A percentile compares a stretch with the other conserved stretches of the same genome.
phyloP scores from a whole-genome alignment of 2,329 filamentous ascomycete genomes.

The Trichoderma hamatum region DNA sequence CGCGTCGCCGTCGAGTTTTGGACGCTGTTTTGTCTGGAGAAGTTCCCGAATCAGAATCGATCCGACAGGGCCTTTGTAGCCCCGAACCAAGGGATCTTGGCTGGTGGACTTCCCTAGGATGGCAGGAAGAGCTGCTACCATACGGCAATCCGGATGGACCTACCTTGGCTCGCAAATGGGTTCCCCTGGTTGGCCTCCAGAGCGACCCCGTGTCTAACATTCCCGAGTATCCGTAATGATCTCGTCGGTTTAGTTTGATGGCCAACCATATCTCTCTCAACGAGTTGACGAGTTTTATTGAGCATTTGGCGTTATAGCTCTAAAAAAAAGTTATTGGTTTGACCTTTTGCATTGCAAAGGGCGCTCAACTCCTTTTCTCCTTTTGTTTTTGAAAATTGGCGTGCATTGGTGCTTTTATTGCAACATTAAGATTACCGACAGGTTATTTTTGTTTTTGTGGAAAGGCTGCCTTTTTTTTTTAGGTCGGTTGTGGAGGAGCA shows the following conservation, averaged over 20 bases:
- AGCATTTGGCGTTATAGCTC: constrained; percentile 31
- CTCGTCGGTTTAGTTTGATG: constrained; percentile 26
- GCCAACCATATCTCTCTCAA: constrained; percentile 28
- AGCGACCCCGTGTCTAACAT: constrained; percentile 33
- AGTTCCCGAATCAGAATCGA: constrained; percentile 41
- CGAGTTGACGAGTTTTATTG: constrained; percentile 29
- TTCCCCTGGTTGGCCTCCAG: constrained; percentile 40
- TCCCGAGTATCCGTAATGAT: constrained; percentile 40
- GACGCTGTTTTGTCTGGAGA: constrained; percentile 46
- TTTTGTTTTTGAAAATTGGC: constrained; percentile 16
- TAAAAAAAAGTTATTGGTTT: constrained; percentile 27
- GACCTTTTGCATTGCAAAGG: constrained; percentile 14
- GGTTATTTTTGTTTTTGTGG: constrained; percentile 19
- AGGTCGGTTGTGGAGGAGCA: background rate
- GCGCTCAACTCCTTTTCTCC: background rate
- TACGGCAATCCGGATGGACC: constrained; percentile 47
- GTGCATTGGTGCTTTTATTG: constrained; percentile 15
- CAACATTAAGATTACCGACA: constrained; percentile 8
- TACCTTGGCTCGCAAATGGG: constrained; percentile 50
- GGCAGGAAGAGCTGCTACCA: constrained; percentile 49
- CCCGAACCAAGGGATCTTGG: constrained; percentile 46
- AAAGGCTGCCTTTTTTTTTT: background rate
- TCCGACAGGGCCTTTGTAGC: constrained; percentile 43
- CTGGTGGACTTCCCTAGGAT: constrained; percentile 53
- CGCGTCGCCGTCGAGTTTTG: constrained; percentile 52